Conservation (phyloP, 2,329 filamentous ascomycete genomes). For the Monosporascus sp. region DNA sequence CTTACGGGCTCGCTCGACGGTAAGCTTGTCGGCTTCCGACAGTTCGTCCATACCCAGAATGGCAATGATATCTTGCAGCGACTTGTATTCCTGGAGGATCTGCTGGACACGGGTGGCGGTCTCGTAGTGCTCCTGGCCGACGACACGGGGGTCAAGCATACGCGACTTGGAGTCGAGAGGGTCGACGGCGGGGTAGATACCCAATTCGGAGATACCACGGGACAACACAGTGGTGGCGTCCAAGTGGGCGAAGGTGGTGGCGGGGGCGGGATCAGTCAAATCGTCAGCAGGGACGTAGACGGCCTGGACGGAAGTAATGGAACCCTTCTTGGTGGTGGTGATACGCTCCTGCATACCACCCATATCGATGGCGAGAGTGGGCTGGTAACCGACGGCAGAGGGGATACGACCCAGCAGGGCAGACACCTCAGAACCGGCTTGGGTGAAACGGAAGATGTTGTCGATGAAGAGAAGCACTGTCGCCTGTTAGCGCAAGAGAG, state of each 20-base stretch:
- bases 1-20: constrained; percentile 99
- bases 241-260: constrained; percentile 99
- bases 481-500: background rate
- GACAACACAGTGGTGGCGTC: constrained; percentile 99
- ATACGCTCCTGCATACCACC: constrained; percentile 99
- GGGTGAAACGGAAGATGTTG: constrained; percentile 99
- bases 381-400: constrained; percentile 99
- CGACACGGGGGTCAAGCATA: constrained; percentile 98
- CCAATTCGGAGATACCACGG: constrained; percentile 99
- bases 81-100: constrained; percentile 99
- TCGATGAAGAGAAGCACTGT: constrained; percentile 97
- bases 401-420: constrained; percentile 98
- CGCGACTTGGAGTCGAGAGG: constrained; percentile 99
- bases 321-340: constrained; percentile 98
- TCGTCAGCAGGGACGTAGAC: constrained; percentile 99
- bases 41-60: constrained; percentile 99
- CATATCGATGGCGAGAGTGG: constrained; percentile 97
- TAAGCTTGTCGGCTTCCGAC: constrained; percentile 98
- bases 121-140: constrained; percentile 96
- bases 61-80: constrained; percentile 99
- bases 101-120: constrained; percentile 94
- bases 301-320: constrained; percentile 99
- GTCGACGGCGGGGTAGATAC: constrained; percentile 99
- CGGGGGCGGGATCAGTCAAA: constrained; percentile 99
- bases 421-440: constrained; percentile 99